Conservation (phyloP, 257 asterid genomes). For the Hygrophila difformis region DNA sequence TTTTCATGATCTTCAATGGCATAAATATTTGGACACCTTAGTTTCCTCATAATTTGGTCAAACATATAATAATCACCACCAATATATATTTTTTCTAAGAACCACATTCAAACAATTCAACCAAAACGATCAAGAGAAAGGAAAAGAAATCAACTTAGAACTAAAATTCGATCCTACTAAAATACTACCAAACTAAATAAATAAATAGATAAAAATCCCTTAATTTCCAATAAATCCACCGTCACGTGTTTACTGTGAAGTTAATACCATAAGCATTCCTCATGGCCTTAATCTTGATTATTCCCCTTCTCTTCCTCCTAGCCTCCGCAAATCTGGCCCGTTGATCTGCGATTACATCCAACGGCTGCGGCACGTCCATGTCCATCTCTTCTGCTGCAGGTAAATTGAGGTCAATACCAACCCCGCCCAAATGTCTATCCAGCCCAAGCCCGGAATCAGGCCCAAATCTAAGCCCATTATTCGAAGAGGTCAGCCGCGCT, state of each 20-base stretch:
- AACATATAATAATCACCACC: no score
- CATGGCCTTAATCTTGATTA: slow-evolving; percentile 22
- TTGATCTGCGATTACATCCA: slow-evolving; percentile 24
- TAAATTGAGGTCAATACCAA: slow-evolving; percentile 29
- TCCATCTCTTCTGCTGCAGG: slow-evolving; percentile 22
- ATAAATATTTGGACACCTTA: no score
- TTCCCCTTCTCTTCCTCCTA: slow-evolving; percentile 38
- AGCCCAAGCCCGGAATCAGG: slow-evolving; percentile 1
- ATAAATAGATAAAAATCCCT: neutral
- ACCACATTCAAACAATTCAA: no score
- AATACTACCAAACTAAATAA: neutral
- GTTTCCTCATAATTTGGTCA: no score
- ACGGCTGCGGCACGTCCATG: slow-evolving; percentile 22
- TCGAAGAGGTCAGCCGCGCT: slow-evolving; percentile 17
- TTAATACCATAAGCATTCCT: slow-evolving; percentile 8
- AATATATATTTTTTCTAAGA: no score
- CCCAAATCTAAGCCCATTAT: no score
- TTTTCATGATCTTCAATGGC: no score
- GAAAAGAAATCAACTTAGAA: no score
- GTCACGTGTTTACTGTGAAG: neutral
- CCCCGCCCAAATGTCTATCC: slow-evolving; percentile 27
- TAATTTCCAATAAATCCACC: neutral
- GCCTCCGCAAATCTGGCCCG: slow-evolving; percentile 55
- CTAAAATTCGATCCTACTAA: neutral
- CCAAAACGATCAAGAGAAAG: no score